phyloP scores from a whole-genome alignment of 2,329 filamentous ascomycete species.

The Penicillium paneum region DNA sequence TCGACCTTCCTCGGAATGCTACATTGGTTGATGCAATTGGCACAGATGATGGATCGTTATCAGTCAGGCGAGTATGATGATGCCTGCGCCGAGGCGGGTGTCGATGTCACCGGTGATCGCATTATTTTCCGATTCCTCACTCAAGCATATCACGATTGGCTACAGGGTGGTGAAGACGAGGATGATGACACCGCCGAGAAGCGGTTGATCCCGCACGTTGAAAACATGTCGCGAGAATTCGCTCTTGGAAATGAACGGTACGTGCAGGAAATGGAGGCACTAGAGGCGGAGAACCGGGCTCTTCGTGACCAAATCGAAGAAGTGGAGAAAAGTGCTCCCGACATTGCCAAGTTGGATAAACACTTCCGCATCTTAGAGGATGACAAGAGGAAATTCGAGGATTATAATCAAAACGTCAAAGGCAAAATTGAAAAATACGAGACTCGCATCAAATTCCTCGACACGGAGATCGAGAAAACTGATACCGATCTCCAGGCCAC shows the following conservation, averaged over 20 bases:
- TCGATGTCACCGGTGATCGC: conserved; percentile 83
- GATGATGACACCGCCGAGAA: conserved; percentile 78
- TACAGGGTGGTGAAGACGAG: conserved; percentile 85
- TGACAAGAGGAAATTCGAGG: conserved; percentile 91
- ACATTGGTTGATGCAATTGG: conserved; percentile 99
- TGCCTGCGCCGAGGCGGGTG: conserved; percentile 79
- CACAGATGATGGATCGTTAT: conserved; percentile 88
- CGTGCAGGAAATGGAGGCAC: conserved; percentile 73
- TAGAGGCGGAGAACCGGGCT: conserved; percentile 81
- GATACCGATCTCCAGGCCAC: conserved; percentile 71
- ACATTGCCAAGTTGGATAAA: conserved; percentile 79
- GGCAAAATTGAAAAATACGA: conserved; percentile 88
- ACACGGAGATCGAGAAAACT: conserved; percentile 79
- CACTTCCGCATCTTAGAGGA: conserved; percentile 92
- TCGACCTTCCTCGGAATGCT: conserved; percentile 87
- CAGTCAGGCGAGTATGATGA: conserved; percentile 77
- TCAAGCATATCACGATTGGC: conserved; percentile 87
- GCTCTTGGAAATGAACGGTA: conserved; percentile 81
- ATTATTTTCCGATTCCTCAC: conserved; percentile 94
- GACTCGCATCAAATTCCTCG: conserved; percentile 72
- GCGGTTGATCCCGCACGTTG: conserved; percentile 76
- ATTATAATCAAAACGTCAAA: conserved; percentile 82
- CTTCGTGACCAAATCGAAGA: conserved; percentile 84
- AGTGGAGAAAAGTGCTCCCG: conserved; percentile 79
- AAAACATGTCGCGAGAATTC: conserved; percentile 84